Evolutionary conservation across 345 rosid species (phyloP), one percentile per base, ranked within the genome.

Genomic region (Trapa bicornis): DNA sequence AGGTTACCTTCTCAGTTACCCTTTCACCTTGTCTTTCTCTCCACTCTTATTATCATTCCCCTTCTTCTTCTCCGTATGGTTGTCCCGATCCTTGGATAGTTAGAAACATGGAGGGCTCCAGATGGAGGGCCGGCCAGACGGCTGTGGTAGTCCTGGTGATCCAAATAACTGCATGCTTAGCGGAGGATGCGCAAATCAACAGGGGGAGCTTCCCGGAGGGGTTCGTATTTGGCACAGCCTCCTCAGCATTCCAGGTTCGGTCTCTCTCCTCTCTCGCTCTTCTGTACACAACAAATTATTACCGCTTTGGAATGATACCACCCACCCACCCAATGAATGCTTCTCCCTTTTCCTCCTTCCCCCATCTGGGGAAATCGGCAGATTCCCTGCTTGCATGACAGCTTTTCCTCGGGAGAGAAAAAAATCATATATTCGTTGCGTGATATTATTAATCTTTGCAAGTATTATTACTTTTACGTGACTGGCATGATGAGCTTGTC

Each of bases 211-310:
- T 87, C 67, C 90, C 94, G 0, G 62, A 84, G 6, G 84, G 81
- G 4, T 87, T 87, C 65, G 71, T 81, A 35, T 87, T 87, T 33
- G 94, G 94, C 35, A 87, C 94, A 0, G 94, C 94, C 65, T 84
- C 94, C 22, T 81, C 90, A 17, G 90, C 94, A 36, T 87, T 76
- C 76, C 94, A 87, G 87, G 94, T 87, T 50, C n/a, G 56, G 22
- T 50, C 22, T 50, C 56, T 50, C 56, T 11, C 56, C 5, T 45
- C 48, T 11, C 11, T 45, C 48, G 12, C 52, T 33, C 48, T 60
- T 41, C 29, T 11, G 29, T 22, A 22, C 29, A 22, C 29, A 22
- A 22, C 29, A 22, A 22, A 22, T 22, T 22, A 22, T 22, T 22
- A 0, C 29, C 29, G 29, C 29, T 22, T 22, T 22, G 29, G 29